Percentiles rank a stretch among this genome's conserved stretches.
phyloP scores from a whole-genome alignment of 2,329 filamentous ascomycete genomes.

The Aureobasidium musti region DNA sequence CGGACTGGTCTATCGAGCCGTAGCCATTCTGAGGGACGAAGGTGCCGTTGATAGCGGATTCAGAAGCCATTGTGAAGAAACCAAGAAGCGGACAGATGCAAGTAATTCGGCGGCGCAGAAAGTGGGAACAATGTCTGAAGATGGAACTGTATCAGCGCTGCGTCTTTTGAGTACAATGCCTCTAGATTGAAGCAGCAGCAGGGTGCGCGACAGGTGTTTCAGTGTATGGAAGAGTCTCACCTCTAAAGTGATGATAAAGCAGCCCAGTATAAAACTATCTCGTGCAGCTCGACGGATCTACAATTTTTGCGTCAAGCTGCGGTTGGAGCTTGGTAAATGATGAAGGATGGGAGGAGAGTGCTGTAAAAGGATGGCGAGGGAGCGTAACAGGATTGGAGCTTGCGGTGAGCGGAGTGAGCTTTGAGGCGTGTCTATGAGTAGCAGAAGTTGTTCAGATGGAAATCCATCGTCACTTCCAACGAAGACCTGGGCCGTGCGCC shows the following conservation, averaged over 20 bases:
- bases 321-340: slow-evolving; percentile 1
- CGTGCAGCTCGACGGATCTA: slow-evolving; percentile 24
- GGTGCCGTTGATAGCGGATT: slow-evolving; percentile 51
- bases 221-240: slow-evolving; percentile 5
- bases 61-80: slow-evolving; percentile 43
- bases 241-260: slow-evolving; percentile 23
- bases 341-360: not conserved
- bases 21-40: slow-evolving; percentile 49
- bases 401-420: slow-evolving; percentile 16
- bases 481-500: not conserved
- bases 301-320: slow-evolving; percentile 26
- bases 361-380: not conserved
- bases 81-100: slow-evolving; percentile 17
- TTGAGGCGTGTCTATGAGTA: slow-evolving; percentile 5
- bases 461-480: slow-evolving; percentile 12
- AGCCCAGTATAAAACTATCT: slow-evolving; percentile 26
- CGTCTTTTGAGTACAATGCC: not conserved
- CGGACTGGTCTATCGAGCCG: slow-evolving; percentile 40
- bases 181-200: not conserved
- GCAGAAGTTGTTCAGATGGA: slow-evolving; percentile 7
- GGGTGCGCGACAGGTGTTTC: not conserved
- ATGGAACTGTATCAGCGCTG: not conserved
- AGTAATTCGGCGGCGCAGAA: not conserved
- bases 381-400: slow-evolving; percentile 1
- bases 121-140: not conserved